Evolutionary conservation across 345 rosid species (phyloP).

Genomic region (Pistacia atlantica): DNA sequence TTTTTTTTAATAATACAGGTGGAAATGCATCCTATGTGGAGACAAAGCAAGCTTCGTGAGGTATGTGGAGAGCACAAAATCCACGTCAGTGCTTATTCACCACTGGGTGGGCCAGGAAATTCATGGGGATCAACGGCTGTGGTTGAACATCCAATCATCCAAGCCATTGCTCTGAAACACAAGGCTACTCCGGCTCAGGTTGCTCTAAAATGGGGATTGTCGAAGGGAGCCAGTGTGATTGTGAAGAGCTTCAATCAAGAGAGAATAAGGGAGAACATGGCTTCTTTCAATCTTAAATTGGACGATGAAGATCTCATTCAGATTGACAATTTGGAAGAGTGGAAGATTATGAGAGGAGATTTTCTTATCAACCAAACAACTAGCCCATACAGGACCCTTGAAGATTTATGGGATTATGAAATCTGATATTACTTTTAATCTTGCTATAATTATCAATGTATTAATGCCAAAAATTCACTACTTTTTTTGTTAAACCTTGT

Average conservation of each 20-base stretch:
- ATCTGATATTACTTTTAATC: conserved; percentile 53
- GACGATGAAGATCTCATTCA: conserved; percentile 53
- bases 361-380: conserved; percentile 64
- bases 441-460: background rate
- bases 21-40: conserved; percentile 98
- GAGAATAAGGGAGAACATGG: conserved; percentile 71
- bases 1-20: conserved; percentile 38
- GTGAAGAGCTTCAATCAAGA: conserved; percentile 74
- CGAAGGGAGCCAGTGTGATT: conserved; percentile 77
- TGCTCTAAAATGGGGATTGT: conserved; percentile 83
- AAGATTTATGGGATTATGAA: conserved; percentile 81
- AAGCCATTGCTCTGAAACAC: conserved; percentile 69
- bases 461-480: background rate
- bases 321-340: conserved; percentile 61
- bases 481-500: background rate
- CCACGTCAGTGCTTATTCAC: conserved; percentile 87
- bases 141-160: conserved; percentile 56
- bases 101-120: conserved; percentile 82
- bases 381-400: conserved; percentile 70
- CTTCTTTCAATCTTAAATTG: conserved; percentile 48
- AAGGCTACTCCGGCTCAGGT: conserved; percentile 84
- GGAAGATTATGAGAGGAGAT: conserved; percentile 86
- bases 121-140: conserved; percentile 82
- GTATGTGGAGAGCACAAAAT: conserved; percentile 60
- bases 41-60: conserved; percentile 67